phyloP scores from a whole-genome alignment of 441 rosid species.

The Gossypium gossypioides region DNA sequence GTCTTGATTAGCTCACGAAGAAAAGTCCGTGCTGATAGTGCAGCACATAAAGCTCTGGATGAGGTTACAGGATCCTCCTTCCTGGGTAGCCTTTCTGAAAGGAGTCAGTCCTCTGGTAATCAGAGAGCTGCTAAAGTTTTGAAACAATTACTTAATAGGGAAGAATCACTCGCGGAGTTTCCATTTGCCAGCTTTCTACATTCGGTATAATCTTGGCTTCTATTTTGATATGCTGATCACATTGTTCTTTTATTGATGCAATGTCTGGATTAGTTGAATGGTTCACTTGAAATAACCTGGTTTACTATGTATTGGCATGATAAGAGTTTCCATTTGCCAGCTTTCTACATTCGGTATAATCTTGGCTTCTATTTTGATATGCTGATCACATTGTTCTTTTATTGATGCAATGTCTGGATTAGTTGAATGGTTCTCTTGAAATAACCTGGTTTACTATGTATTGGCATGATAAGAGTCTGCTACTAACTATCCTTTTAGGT shows the following conservation, averaged over 20 bases:
- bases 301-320: not conserved
- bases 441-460: not conserved
- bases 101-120: slow-evolving; percentile 32
- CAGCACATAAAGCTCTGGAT: slow-evolving; percentile 56
- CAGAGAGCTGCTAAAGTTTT: slow-evolving; percentile 24
- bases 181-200: slow-evolving; percentile 82
- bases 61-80: slow-evolving; percentile 51
- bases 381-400: not conserved
- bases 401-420: not conserved
- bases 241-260: not conserved
- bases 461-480: not conserved
- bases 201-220: slow-evolving; percentile 39
- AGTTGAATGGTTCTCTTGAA: slow-evolving; percentile 1
- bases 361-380: slow-evolving; percentile 3
- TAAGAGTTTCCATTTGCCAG: slow-evolving; percentile 35
- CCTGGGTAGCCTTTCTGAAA: slow-evolving; percentile 32
- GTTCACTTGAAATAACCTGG: not conserved
- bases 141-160: slow-evolving; percentile 49
- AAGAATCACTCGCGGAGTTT: slow-evolving; percentile 87
- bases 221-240: not conserved
- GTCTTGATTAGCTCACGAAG: slow-evolving; percentile 77
- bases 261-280: not conserved
- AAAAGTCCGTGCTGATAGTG: slow-evolving; percentile 59
- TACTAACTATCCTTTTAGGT: not conserved
- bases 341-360: slow-evolving; percentile 67